A percentile compares a stretch with the other conserved stretches of the same genome.
phyloP scores from a whole-genome alignment of 345 rosid species.

The rapeseed (Brassica napus) region DNA sequence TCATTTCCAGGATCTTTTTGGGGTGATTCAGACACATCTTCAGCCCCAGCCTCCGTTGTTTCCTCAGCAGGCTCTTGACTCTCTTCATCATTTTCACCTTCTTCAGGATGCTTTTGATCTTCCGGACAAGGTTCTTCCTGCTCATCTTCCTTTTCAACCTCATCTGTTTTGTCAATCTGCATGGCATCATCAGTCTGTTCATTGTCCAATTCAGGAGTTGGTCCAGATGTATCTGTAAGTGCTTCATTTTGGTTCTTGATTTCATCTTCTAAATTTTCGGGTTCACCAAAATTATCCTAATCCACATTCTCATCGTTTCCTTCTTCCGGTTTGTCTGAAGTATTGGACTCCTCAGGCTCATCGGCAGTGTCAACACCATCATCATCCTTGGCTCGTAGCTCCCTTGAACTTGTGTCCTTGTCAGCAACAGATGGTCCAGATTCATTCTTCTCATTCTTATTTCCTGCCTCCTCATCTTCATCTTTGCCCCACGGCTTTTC shows the following conservation, averaged over 20 bases:
- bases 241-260: constrained; percentile 57
- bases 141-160: constrained; percentile 50
- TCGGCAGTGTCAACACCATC: constrained; percentile 37
- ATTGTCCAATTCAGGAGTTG: constrained; percentile 55
- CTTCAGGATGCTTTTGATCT: constrained; percentile 47
- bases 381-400: constrained; percentile 87
- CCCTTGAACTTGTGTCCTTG: constrained; percentile 54
- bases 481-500: constrained; percentile 52
- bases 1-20: constrained; percentile 45
- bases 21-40: constrained; percentile 45
- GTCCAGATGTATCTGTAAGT: constrained; percentile 61
- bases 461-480: constrained; percentile 55
- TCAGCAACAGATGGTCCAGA: constrained; percentile 71
- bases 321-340: constrained; percentile 48
- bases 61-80: constrained; percentile 46
- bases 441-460: constrained; percentile 69
- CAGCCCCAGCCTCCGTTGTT: constrained; percentile 42
- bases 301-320: constrained; percentile 47
- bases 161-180: constrained; percentile 52
- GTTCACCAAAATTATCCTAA: constrained; percentile 50
- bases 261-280: constrained; percentile 57
- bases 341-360: constrained; percentile 48
- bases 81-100: constrained; percentile 46
- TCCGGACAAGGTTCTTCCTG: constrained; percentile 54
- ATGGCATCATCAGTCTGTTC: constrained; percentile 50